Evolutionary conservation across 176 grass and related monocot species (phyloP), one percentile per base, ranked within the genome.

Genomic region (Aegilops speltoides): DNA sequence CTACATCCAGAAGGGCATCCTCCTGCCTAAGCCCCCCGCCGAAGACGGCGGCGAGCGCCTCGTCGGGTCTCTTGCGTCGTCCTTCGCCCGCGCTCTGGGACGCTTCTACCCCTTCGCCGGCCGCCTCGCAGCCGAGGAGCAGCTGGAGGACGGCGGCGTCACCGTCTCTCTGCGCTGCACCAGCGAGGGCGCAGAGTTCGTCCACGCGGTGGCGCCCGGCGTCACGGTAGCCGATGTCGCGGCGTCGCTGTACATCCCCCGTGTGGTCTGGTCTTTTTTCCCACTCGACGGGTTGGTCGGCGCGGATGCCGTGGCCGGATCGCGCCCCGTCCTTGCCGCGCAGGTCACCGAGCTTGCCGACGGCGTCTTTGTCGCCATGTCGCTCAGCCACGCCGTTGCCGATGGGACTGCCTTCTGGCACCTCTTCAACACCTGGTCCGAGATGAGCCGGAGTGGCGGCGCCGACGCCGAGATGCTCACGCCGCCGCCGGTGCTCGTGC

Each of bases 331-430:
- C 13, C 84, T 86, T 19, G 76, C 33, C 50, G 84, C 76, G 17
- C 93, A 95, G 91, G 29, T 95, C 38, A 93, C 91, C 5, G 91
- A 95, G 77, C 86, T 95, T 17, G 57, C n/a, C 37, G 91, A 95
- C 28, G 93, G 91, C 46, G 19, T 93, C 17, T 95, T 95, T 65
- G 15, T 95, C 2, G 91, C 77, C 65, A 19, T 80, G 85, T 71
- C 54, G 24, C 62, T 94, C 52, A 91, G 91, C 79, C 89, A 94
- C 50, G 59, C 0, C 26, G 84, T 87, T 0, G 88, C 77, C 1
- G 91, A 90, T 24, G 91, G 91, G 5, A 69, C 65, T 31, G 7
- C 81, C 36, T 91, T 89, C 68, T 94, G 89, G 92, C 38, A 84
- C 48, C 52, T 93, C 32, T 77, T 93, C 73, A 88, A 89, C 87